Conservation (phyloP, 1,139 yeast genomes). For the Candida tropicalis region DNA sequence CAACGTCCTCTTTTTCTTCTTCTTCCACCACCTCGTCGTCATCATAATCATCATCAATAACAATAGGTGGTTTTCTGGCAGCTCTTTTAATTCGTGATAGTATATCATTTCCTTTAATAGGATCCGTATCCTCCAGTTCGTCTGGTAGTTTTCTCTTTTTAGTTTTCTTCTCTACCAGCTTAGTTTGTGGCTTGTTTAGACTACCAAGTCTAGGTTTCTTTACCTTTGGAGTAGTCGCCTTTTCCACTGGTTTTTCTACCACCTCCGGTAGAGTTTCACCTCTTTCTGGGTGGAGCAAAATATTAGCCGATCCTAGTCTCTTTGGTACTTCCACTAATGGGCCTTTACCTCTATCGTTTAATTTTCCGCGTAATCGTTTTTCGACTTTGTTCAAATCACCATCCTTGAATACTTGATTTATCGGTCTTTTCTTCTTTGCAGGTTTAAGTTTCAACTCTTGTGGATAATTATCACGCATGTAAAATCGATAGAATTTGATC, state of each 20-base stretch:
- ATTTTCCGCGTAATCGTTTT: slow-evolving; percentile 14
- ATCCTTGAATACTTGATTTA: neutral
- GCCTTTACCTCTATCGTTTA: slow-evolving; percentile 14
- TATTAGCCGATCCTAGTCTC: neutral
- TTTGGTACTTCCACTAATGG: neutral
- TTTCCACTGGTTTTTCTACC: slow-evolving; percentile 10
- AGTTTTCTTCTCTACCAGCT: slow-evolving; percentile 4
- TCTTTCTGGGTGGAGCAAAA: slow-evolving; percentile 1
- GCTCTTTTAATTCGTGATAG: slow-evolving; percentile 1
- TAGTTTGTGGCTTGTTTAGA: neutral
- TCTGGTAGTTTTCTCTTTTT: slow-evolving; percentile 4
- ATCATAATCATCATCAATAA: neutral
- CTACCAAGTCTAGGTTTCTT: slow-evolving; percentile 7
- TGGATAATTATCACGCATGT: slow-evolving; percentile 25
- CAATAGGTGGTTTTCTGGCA: slow-evolving; percentile 2
- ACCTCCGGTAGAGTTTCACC: slow-evolving; percentile 1
- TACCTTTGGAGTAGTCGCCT: slow-evolving; percentile 11
- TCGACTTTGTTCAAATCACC: slow-evolving; percentile 22
- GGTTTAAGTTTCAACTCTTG: slow-evolving; percentile 9
- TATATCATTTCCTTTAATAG: neutral
- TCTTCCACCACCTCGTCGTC: neutral
- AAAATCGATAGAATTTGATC: slow-evolving; percentile 69
- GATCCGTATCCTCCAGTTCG: slow-evolving; percentile 2
- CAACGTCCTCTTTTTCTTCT: neutral
- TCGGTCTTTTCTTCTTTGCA: slow-evolving; percentile 15